A percentile compares a stretch with the other conserved stretches of the same genome.
These are phyloP conservation scores for Backusella australiensis DNA, from an alignment of 192 early-diverging fungal genomes.

Conservation along the genomic window DNA sequence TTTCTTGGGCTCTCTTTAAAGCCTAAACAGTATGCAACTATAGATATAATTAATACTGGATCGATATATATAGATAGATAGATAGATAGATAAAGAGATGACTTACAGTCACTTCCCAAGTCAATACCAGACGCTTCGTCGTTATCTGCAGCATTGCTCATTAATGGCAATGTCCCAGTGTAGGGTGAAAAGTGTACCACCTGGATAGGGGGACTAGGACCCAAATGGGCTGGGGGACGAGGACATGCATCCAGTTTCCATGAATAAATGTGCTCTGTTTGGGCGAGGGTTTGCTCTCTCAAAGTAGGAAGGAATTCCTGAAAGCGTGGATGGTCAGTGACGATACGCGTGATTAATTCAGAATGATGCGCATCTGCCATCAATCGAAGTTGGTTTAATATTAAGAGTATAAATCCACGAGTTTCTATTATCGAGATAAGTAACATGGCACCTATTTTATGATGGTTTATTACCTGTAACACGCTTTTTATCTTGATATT, in stretches of 20 bases:
- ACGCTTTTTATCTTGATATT: constrained; percentile 21
- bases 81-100: no score
- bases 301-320: constrained; percentile 23
- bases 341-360: constrained; percentile 7
- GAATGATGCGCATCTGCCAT: constrained; percentile 19
- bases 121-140: constrained; percentile 26
- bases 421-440: constrained; percentile 1
- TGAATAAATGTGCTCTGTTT: constrained; percentile 12
- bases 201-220: constrained; percentile 30
- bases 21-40: constrained; percentile 36
- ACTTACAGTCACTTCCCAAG: constrained; percentile 36
- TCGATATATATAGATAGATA: not conserved
- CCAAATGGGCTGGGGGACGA: constrained; percentile 28
- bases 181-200: constrained; percentile 21
- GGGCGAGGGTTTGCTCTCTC: constrained; percentile 23
- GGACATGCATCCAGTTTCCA: constrained; percentile 29
- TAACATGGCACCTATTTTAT: not conserved
- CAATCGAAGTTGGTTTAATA: constrained; percentile 27
- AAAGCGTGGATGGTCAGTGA: constrained; percentile 21
- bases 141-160: constrained; percentile 7
- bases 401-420: constrained; percentile 32
- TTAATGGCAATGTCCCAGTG: constrained; percentile 23
- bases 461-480: constrained; percentile 19
- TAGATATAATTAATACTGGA: not conserved
- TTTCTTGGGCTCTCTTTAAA: constrained; percentile 22